Evolutionary conservation across 1,284 basidiomycete species (phyloP), one percentile per base, ranked within the genome.

Genomic region (Sanghuangporus weigelae): DNA sequence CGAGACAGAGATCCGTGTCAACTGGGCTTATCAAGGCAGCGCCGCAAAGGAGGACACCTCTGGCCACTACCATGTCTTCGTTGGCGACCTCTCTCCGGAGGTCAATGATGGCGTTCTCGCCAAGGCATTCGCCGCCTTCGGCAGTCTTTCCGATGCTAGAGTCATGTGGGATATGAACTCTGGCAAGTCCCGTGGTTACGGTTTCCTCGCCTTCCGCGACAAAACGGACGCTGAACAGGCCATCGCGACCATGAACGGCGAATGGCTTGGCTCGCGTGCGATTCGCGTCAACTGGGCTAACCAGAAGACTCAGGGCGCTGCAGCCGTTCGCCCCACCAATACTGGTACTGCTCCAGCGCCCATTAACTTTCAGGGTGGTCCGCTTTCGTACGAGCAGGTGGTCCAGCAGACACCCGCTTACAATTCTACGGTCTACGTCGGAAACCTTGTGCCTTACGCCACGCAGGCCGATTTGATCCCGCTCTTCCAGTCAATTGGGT

Each of bases 131-230:
- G 87, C 86, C 69, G 92, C 93, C 46, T 98, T 98, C 74, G 93
- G 95, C 42, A 93, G 90, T 63, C 83, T 99, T 76, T 95, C 92
- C 64, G 96, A 99, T 75, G 96, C 96, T 56, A 87, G 96, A 55
- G 96, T 99, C 69, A 99, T 99, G 96, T 98, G 96, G 95, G 96
- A 99, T 76, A 96, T 97, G 93, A 96, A 96, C 80, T 97, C 95
- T 63, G 96, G 96, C 69, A 98, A 98, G 80, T 96, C 93, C 73
- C 88, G 93, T 70, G 93, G 95, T 49, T 97, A 95, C 73, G 93
- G 93, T 64, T 96, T 96, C 82, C 85, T 95, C 67, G 93, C 93
- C 11, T 94, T 95, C 83, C 86, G 95, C 69, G 95, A 97, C 80
- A 96, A 96, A 79, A 91, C 93, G 59, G 96, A 99, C 72, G 97